These are phyloP conservation scores for Perkinsela sp. DNA, from an alignment of 208 protist species.

Conservation along the genomic window DNA sequence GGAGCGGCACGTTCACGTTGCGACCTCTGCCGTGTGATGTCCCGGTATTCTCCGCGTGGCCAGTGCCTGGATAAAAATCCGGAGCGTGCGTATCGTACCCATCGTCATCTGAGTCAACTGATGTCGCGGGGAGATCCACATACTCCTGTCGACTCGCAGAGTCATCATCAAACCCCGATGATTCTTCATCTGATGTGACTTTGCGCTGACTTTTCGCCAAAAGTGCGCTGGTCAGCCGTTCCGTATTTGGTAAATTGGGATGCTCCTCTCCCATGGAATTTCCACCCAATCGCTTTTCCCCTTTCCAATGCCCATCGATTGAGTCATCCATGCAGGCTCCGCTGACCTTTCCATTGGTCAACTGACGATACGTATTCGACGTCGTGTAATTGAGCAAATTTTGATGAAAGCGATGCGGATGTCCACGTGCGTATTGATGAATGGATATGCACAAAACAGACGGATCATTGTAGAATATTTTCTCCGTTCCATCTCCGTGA, in stretches of 20 bases:
- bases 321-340: not conserved
- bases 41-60: slow-evolving; percentile 9
- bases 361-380: not conserved
- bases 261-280: slow-evolving; percentile 1
- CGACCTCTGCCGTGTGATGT: slow-evolving; percentile 20
- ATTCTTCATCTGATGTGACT: not conserved
- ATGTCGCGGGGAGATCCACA: not conserved
- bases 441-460: slow-evolving; percentile 69
- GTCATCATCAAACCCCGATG: slow-evolving; percentile 4
- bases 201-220: slow-evolving; percentile 1
- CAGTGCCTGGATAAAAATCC: slow-evolving; percentile 69
- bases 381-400: not conserved
- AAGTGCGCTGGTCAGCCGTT: slow-evolving; percentile 13
- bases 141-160: slow-evolving; percentile 1
- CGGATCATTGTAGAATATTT: slow-evolving; percentile 60
- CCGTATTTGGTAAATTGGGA: slow-evolving; percentile 21
- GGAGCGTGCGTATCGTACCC: slow-evolving; percentile 12
- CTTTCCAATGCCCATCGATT: too few relatives aligned
- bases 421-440: slow-evolving; percentile 48
- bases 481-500: slow-evolving; percentile 76
- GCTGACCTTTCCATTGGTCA: not conserved
- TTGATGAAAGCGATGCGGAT: slow-evolving; percentile 14
- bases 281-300: not conserved
- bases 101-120: slow-evolving; percentile 3
- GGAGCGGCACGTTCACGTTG: slow-evolving; percentile 77